These are phyloP conservation scores for Mortierella sp. DNA, from an alignment of 371 early-diverging fungal species.

Conservation along the genomic window DNA sequence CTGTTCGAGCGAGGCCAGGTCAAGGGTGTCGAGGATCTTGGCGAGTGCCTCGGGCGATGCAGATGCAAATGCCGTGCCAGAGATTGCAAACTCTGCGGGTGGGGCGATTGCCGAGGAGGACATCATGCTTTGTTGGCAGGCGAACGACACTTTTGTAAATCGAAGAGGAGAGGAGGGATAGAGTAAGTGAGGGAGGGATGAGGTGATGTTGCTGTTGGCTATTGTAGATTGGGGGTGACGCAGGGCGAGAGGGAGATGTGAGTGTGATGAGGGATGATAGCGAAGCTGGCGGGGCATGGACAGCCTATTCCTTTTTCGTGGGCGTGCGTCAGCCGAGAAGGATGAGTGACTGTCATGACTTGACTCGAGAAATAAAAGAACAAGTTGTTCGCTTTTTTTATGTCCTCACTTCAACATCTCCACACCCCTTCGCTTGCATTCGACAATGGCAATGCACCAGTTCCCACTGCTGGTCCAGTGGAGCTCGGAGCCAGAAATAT, in stretches of 20 bases:
- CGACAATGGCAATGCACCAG: slow-evolving; percentile 24
- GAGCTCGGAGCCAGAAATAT: slow-evolving; percentile 33
- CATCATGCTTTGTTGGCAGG: slow-evolving; percentile 16
- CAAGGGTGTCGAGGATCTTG: slow-evolving; percentile 47
- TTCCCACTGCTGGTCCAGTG: slow-evolving; percentile 53
- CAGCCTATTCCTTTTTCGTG: too few species aligned
- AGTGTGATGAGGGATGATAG: background rate
- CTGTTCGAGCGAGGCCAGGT: slow-evolving; percentile 43
- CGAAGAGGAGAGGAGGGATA: background rate
- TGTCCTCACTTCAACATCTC: background rate
- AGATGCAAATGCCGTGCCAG: slow-evolving; percentile 32
- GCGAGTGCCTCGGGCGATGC: slow-evolving; percentile 48
- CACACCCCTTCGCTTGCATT: background rate
- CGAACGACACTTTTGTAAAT: background rate
- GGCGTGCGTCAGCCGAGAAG: too few species aligned
- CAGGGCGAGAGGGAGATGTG: background rate
- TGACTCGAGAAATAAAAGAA: too few species aligned
- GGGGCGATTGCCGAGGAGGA: slow-evolving; percentile 34
- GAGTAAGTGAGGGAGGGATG: too few species aligned
- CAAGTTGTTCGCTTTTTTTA: too few species aligned
- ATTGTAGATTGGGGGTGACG: background rate
- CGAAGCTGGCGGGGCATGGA: too few species aligned
- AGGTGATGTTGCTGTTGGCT: background rate
- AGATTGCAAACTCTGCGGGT: slow-evolving; percentile 39
- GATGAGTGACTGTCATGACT: too few species aligned